phyloP scores from a whole-genome alignment of 495 filamentous ascomycete genomes.

The Melanomma pulvis-pyrius region DNA sequence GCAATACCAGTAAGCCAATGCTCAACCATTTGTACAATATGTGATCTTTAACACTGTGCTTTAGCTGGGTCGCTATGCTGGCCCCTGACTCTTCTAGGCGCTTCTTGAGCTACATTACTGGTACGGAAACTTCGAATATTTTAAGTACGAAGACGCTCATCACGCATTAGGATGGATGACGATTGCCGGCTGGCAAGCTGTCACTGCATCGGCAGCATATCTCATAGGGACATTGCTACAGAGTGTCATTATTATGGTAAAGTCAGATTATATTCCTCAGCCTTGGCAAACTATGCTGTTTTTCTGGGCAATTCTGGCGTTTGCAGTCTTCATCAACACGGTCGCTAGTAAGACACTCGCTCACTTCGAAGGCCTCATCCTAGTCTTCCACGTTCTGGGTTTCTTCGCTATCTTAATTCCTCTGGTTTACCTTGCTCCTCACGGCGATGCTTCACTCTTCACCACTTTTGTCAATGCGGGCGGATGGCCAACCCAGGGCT shows the following conservation, averaged over 20 bases:
- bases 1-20: no score
- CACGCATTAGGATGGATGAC: conserved; percentile 4
- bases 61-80: not conserved
- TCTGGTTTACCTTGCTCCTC: conserved; percentile 29
- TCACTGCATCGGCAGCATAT: conserved; percentile 10
- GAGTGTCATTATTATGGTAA: conserved; percentile 7
- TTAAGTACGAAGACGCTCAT: no score
- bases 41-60: no score
- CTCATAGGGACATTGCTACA: not conserved
- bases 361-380: conserved; percentile 30
- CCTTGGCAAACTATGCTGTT: conserved; percentile 32
- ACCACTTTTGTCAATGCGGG: conserved; percentile 13
- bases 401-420: conserved; percentile 51
- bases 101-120: no score
- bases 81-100: no score
- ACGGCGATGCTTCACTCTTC: conserved; percentile 1
- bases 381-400: conserved; percentile 32
- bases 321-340: conserved; percentile 35
- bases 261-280: conserved; percentile 1
- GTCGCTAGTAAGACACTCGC: conserved; percentile 33
- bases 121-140: no score
- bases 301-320: conserved; percentile 8
- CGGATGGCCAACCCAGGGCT: not conserved
- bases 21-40: no score
- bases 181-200: conserved; percentile 6